Base-by-base conservation (phyloP, 1,284 basidiomycete genomes). In the Heterobasidion annosum region DNA sequence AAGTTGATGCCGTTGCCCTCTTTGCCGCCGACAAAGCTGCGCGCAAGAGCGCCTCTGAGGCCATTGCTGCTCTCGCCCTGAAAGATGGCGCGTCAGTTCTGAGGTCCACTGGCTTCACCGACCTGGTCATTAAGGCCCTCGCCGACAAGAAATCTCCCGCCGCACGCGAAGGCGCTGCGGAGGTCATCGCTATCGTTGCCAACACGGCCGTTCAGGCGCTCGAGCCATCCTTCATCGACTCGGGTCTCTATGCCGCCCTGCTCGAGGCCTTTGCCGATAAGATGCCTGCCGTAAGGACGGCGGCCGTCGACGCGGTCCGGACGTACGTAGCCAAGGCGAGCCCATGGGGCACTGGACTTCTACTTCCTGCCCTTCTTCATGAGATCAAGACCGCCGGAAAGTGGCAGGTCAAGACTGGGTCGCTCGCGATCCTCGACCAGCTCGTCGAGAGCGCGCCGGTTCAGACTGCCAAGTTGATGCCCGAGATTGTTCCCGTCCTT, bases 321-420 rank as follows among this genome's bases (percentile, higher is more conserved):
- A 76, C 79, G 66, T 88, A 89, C 66, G 86, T 85, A 67, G 77
- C 88, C 65, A 77, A 80, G 63, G 91, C 93, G 87, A 94, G 90
- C 77, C 86, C 91, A 35, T 98, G 95, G 94, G 91, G 87, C 51
- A 76, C 89, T 40, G 79, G 83, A 58, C 81, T 93, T 67, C 72
- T 98, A 67, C 87, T 99, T 67, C 93, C 94, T 57, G 77, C 88
- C 61, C 79, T 99, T 69, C 91, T 99, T 71, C 81, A 92, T 72
- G 88, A 98, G 77, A 91, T 97, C 78, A 90, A 90, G 76, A 91
- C 90, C 64, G 91, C 93, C 67, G 95, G 96, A 67, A 99, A 99
- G 77, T 99, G 96, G 97, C 97, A 99, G 74, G 73, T 98, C 79
- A 99, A 99, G 86, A 91, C 85, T 35, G 96, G 96, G 56, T 82